These are phyloP conservation scores for Golubevia sp. DNA, from an alignment of 1,284 basidiomycete species.

Conservation along the genomic window DNA sequence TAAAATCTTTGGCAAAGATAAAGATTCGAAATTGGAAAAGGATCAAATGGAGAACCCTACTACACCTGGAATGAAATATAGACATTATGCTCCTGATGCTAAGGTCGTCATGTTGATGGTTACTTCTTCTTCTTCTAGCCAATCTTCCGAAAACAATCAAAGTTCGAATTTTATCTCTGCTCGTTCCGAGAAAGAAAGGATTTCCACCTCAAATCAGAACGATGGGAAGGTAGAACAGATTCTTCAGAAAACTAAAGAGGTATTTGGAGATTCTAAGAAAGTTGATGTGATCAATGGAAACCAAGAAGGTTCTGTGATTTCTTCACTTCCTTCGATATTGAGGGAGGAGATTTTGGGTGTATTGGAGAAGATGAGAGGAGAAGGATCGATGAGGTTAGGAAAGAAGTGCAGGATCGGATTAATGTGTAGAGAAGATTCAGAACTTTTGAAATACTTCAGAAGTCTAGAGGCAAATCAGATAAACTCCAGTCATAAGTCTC, in stretches of 20 bases:
- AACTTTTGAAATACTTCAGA: not conserved
- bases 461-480: not conserved
- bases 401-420: not conserved
- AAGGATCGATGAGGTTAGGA: not conserved
- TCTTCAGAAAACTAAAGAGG: no score
- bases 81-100: slow-evolving; percentile 83
- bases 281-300: no score
- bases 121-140: slow-evolving; percentile 75
- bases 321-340: no score
- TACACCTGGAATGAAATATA: slow-evolving; percentile 99
- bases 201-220: no score
- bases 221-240: no score
- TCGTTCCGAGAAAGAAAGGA: no score
- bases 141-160: slow-evolving; percentile 17
- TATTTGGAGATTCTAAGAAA: no score
- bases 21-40: slow-evolving; percentile 21
- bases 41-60: slow-evolving; percentile 68
- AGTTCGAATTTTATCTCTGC: no score
- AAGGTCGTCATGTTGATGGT: slow-evolving; percentile 31
- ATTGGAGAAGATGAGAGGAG: not conserved
- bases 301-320: no score
- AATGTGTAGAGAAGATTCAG: not conserved
- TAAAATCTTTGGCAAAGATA: slow-evolving; percentile 61
- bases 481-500: no score
- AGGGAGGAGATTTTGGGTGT: not conserved